Conservation (phyloP, 306 rosid genomes). For the Echinosophora koreensis region DNA sequence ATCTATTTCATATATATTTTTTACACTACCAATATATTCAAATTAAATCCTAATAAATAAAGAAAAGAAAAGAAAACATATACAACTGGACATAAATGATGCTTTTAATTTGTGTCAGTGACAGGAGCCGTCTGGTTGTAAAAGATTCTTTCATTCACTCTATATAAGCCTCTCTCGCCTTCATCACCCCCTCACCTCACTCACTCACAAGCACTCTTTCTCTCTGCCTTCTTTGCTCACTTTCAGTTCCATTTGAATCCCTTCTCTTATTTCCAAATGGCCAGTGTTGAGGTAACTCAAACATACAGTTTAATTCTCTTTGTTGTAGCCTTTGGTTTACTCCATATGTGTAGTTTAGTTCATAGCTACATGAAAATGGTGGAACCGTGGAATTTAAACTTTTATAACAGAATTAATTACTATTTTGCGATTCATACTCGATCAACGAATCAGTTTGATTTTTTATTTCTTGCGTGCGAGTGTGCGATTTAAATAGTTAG, state of each 20-base stretch:
- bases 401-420: background rate
- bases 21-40: background rate
- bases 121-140: conserved; percentile 59
- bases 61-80: conserved; percentile 47
- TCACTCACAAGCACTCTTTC: conserved; percentile 43
- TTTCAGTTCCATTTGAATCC: conserved; percentile 36
- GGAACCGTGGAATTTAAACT: no score
- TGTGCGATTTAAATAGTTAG: conserved; percentile 27
- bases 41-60: no score
- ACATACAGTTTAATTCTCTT: conserved; percentile 27
- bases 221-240: conserved; percentile 14
- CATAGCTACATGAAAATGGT: conserved; percentile 19
- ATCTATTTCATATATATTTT: no score
- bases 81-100: conserved; percentile 63
- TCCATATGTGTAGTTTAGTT: conserved; percentile 25
- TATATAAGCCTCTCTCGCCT: conserved; percentile 68
- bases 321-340: conserved; percentile 15
- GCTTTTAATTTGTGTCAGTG: conserved; percentile 67
- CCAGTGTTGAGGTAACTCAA: conserved; percentile 86
- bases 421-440: conserved; percentile 18
- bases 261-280: conserved; percentile 65
- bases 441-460: conserved; percentile 30
- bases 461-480: background rate
- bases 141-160: conserved; percentile 65
- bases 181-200: conserved; percentile 54